phyloP scores from a whole-genome alignment of 805 yeast species.

The Tetrapisispora taiwanensis region DNA sequence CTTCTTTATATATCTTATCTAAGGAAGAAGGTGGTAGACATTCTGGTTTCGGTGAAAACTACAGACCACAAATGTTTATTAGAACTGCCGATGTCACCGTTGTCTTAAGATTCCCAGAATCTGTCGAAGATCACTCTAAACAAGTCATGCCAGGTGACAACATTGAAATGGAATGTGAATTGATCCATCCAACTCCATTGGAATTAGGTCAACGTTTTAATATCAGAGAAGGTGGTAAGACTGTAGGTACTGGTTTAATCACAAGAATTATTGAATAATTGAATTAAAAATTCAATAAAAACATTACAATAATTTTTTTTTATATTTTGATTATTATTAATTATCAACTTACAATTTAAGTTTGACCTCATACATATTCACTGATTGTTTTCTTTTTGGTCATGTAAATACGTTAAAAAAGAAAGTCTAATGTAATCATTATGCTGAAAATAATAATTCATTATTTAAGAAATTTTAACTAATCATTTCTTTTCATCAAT shows the following conservation, averaged over 20 bases:
- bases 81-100: slow-evolving; percentile 96
- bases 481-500: background rate
- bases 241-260: slow-evolving; percentile 97
- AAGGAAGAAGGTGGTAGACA: slow-evolving; percentile 99
- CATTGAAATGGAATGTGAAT: slow-evolving; percentile 86
- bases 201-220: slow-evolving; percentile 98
- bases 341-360: background rate
- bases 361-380: background rate
- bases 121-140: slow-evolving; percentile 70
- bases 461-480: background rate
- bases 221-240: slow-evolving; percentile 98
- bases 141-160: slow-evolving; percentile 98
- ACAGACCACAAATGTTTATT: slow-evolving; percentile 95
- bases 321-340: too few relatives aligned
- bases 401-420: slow-evolving; percentile 1
- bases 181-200: slow-evolving; percentile 83
- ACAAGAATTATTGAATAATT: slow-evolving; percentile 67
- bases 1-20: slow-evolving; percentile 84
- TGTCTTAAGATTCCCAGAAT: slow-evolving; percentile 78
- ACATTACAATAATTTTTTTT: too few relatives aligned
- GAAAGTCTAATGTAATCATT: background rate
- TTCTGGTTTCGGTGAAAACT: slow-evolving; percentile 92
- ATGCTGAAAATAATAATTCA: too few relatives aligned
- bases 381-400: slow-evolving; percentile 1
- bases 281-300: too few relatives aligned